These are phyloP conservation scores for Athelia psychrophila DNA, from an alignment of 1,284 basidiomycete genomes.

Conservation along the genomic window DNA sequence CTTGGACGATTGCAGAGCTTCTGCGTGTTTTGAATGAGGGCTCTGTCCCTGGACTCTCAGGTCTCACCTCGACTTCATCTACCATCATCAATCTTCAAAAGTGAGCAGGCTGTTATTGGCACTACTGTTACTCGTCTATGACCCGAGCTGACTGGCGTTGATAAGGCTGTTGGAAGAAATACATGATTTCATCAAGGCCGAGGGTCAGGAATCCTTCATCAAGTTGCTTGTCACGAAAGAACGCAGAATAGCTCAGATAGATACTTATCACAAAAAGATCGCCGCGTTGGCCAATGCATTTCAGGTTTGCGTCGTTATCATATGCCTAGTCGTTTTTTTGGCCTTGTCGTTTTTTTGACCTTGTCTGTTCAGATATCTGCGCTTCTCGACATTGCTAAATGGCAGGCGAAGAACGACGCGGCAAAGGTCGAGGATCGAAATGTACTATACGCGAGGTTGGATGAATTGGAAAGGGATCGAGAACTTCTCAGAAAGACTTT, in stretches of 20 bases:
- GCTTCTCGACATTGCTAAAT: not conserved
- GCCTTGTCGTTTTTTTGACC: not conserved
- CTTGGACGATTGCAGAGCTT: not conserved
- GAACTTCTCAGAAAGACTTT: not conserved
- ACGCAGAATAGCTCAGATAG: not conserved
- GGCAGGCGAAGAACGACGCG: not conserved
- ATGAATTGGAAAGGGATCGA: not conserved
- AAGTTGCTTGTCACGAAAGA: not conserved
- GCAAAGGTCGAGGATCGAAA: not conserved
- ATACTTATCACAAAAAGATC: not conserved
- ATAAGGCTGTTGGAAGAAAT: not conserved
- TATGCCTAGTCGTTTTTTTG: too few species aligned
- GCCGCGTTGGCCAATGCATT: not conserved
- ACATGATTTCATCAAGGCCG: not conserved
- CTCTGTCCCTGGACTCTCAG: not conserved
- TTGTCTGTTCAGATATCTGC: not conserved
- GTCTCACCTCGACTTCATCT: not conserved
- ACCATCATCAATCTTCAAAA: not conserved
- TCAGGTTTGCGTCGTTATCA: not conserved
- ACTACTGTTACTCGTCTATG: too few species aligned
- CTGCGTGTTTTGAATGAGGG: not conserved
- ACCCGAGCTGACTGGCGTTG: too few species aligned
- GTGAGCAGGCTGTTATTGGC: not conserved
- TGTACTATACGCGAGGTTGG: not conserved
- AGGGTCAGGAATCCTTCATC: not conserved